These are phyloP conservation scores for Lepidium didymum DNA, from an alignment of 345 rosid genomes.

Conservation along the genomic window DNA sequence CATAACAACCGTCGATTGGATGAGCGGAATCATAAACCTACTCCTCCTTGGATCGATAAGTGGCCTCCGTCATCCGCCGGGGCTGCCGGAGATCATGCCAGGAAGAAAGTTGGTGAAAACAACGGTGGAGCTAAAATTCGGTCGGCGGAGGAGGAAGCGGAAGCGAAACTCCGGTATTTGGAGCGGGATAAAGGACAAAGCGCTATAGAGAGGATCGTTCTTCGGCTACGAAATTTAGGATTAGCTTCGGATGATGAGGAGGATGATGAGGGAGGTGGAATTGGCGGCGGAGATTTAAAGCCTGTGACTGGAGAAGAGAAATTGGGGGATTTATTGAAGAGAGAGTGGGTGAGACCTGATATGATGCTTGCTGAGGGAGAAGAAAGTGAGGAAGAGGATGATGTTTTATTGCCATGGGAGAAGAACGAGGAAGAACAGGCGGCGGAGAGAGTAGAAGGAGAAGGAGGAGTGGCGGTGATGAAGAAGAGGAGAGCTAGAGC, in stretches of 20 bases:
- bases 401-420: constrained; percentile 63
- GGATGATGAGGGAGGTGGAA: constrained; percentile 29
- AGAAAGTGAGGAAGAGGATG: constrained; percentile 32
- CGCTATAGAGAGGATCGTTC: constrained; percentile 80
- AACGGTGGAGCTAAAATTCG: constrained; percentile 17
- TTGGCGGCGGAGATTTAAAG: constrained; percentile 7
- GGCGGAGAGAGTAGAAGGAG: constrained; percentile 23
- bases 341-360: constrained; percentile 92
- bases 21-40: constrained; percentile 27
- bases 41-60: constrained; percentile 51
- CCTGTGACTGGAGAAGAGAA: constrained; percentile 74
- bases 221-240: constrained; percentile 76
- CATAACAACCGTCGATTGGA: constrained; percentile 25
- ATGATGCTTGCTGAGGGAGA: constrained; percentile 43
- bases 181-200: constrained; percentile 47
- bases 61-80: constrained; percentile 33
- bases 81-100: not conserved
- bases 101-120: constrained; percentile 10
- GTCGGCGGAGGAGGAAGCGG: constrained; percentile 22
- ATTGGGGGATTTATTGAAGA: constrained; percentile 63
- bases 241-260: constrained; percentile 64
- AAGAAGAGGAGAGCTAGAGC: constrained; percentile 52
- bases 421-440: constrained; percentile 35
- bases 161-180: constrained; percentile 22
- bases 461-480: constrained; percentile 30